A percentile compares a stretch with the other conserved stretches of the same genome.
Evolutionary conservation across 257 asterid genomes (phyloP).

Genomic region (Linderniella brevidens): DNA sequence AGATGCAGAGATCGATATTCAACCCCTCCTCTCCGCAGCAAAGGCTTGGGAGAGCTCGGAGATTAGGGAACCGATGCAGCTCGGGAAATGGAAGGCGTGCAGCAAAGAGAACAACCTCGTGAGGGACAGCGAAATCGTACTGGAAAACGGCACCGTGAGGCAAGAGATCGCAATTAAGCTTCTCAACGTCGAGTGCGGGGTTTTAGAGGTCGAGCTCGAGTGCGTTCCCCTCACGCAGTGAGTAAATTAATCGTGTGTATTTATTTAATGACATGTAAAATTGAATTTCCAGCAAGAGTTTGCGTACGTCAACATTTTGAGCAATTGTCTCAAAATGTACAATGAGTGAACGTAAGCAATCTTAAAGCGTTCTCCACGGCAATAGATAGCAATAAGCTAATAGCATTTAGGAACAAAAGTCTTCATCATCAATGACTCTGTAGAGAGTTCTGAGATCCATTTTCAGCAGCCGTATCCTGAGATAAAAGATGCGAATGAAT

Average conservation of each 20-base stretch:
- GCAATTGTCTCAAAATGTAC: too few species aligned
- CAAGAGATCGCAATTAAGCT: slow-evolving; percentile 56
- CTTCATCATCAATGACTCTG: too few species aligned
- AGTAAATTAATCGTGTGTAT: not conserved
- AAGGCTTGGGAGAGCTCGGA: slow-evolving; percentile 45
- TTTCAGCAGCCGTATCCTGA: too few species aligned
- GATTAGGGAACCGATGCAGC: slow-evolving; percentile 29
- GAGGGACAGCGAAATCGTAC: slow-evolving; percentile 35
- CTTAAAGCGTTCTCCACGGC: too few species aligned
- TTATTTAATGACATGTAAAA: too few species aligned
- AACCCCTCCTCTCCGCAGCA: slow-evolving; percentile 69
- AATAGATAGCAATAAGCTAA: too few species aligned
- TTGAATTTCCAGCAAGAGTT: not conserved
- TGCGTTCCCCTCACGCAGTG: slow-evolving; percentile 83
- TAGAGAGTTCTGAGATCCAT: too few species aligned
- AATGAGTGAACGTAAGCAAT: too few species aligned
- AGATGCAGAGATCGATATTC: slow-evolving; percentile 75
- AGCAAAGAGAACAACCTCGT: slow-evolving; percentile 39
- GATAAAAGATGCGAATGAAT: not conserved
- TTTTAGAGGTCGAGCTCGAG: slow-evolving; percentile 76
- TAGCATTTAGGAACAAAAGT: too few species aligned
- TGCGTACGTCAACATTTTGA: too few species aligned
- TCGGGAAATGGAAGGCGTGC: slow-evolving; percentile 35
- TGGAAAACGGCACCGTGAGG: slow-evolving; percentile 51
- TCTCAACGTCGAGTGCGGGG: slow-evolving; percentile 74